A percentile compares a stretch with the other conserved stretches of the same genome.
phyloP scores from a whole-genome alignment of 768 basidiomycete genomes.

The Lactarius hengduanensis region DNA sequence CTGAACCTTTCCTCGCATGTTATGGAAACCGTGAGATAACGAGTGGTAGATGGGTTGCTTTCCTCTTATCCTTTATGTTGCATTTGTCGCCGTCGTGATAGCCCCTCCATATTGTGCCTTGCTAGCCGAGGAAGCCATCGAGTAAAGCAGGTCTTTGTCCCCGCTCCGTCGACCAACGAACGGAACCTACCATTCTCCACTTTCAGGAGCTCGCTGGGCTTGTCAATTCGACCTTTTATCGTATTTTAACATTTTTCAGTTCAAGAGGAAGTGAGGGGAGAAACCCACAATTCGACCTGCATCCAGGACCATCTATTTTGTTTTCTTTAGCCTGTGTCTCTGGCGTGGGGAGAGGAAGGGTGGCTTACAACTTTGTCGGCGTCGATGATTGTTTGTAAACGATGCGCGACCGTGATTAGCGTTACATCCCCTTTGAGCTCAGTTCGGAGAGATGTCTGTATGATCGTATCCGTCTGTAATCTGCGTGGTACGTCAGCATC shows the following conservation, averaged over 20 bases:
- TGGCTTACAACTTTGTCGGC: slow-evolving; percentile 53
- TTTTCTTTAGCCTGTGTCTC: too few species aligned
- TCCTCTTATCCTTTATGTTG: neutral
- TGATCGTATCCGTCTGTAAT: slow-evolving; percentile 56
- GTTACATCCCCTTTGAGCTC: slow-evolving; percentile 46
- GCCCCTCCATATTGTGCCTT: too few species aligned
- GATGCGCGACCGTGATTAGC: slow-evolving; percentile 59
- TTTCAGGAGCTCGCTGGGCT: too few species aligned
- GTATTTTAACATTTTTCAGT: neutral
- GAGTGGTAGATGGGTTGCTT: neutral
- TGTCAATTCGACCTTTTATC: slow-evolving; percentile 40
- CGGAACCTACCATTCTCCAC: too few species aligned
- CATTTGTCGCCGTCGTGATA: neutral
- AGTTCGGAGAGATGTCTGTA: slow-evolving; percentile 54
- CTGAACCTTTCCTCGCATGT: neutral
- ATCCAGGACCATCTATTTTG: slow-evolving; percentile 43
- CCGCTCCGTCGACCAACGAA: slow-evolving; percentile 40
- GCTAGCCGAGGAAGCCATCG: slow-evolving; percentile 23
- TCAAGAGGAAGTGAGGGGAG: neutral
- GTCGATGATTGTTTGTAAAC: slow-evolving; percentile 59
- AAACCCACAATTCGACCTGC: slow-evolving; percentile 40
- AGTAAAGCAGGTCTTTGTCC: slow-evolving; percentile 38
- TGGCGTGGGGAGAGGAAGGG: neutral
- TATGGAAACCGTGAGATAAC: neutral
- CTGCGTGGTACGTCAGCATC: slow-evolving; percentile 30